A percentile compares a stretch with the other conserved stretches of the same genome.
These are phyloP conservation scores for Globisporangium yorkense DNA, from an alignment of 352 stramenopile genomes.

Conservation along the genomic window DNA sequence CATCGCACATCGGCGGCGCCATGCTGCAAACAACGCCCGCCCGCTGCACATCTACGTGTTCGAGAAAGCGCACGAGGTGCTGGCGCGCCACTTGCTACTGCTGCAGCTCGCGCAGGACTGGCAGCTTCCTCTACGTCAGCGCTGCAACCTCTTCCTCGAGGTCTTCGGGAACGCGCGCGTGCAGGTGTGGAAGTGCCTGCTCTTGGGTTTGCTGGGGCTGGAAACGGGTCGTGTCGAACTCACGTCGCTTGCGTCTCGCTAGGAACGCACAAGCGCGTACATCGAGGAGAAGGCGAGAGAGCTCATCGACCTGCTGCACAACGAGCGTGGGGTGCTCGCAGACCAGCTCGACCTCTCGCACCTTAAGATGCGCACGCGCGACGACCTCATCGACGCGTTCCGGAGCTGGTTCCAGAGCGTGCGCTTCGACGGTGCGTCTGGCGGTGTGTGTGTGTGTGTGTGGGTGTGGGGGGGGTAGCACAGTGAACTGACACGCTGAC, in stretches of 20 bases:
- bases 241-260: background rate
- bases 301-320: slow-evolving; percentile 70
- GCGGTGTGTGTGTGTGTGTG: background rate
- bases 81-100: slow-evolving; percentile 87
- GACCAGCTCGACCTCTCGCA: slow-evolving; percentile 77
- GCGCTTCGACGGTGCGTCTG: slow-evolving; percentile 62
- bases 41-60: slow-evolving; percentile 87
- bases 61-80: slow-evolving; percentile 79
- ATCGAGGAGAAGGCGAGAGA: slow-evolving; percentile 67
- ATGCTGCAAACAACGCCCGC: slow-evolving; percentile 17
- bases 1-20: slow-evolving; percentile 38
- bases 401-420: slow-evolving; percentile 68
- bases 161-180: slow-evolving; percentile 91
- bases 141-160: slow-evolving; percentile 89
- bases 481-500: no score
- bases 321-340: slow-evolving; percentile 51
- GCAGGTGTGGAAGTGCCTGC: slow-evolving; percentile 29
- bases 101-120: slow-evolving; percentile 84
- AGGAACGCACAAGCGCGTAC: slow-evolving; percentile 81
- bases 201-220: no score
- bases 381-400: slow-evolving; percentile 87
- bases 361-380: slow-evolving; percentile 87
- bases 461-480: background rate
- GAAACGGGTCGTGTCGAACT: background rate
- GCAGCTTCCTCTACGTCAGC: slow-evolving; percentile 85